Evolutionary conservation across 1,284 basidiomycete genomes (phyloP).

Genomic region (Amylostereum areolatum): DNA sequence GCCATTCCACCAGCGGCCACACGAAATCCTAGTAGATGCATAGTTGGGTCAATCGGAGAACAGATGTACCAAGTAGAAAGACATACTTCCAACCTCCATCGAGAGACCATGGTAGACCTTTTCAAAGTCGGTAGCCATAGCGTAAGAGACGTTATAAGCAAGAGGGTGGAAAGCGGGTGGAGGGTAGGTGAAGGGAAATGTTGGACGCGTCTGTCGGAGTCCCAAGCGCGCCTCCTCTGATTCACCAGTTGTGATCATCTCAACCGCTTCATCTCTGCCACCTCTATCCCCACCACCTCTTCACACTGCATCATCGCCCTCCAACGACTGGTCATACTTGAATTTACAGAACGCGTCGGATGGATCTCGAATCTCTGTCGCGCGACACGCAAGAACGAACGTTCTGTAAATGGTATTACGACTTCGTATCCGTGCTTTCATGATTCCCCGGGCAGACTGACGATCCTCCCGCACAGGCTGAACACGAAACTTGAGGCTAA

Average conservation of each 20-base stretch:
- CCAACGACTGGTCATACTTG: no score
- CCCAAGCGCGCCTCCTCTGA: conserved; percentile 10
- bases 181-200: conserved; percentile 6
- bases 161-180: conserved; percentile 3
- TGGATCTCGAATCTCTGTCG: conserved; percentile 59
- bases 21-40: conserved; percentile 64
- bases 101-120: conserved; percentile 74
- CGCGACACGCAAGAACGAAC: conserved; percentile 69
- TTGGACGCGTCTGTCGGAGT: conserved; percentile 26
- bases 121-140: conserved; percentile 75
- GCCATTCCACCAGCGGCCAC: conserved; percentile 86
- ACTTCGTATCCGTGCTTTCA: neutral
- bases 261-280: neutral
- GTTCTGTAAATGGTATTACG: conserved; percentile 79
- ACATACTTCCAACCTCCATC: conserved; percentile 76
- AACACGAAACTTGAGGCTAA: conserved; percentile 90
- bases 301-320: neutral
- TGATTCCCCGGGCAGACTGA: no score
- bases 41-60: conserved; percentile 4
- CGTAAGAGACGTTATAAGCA: conserved; percentile 11
- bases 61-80: neutral
- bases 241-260: no score
- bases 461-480: conserved; percentile 52
- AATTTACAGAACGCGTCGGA: conserved; percentile 9
- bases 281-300: neutral